Conservation (phyloP, 2,329 filamentous ascomycete species). For the Dactylonectria estremocensis region DNA sequence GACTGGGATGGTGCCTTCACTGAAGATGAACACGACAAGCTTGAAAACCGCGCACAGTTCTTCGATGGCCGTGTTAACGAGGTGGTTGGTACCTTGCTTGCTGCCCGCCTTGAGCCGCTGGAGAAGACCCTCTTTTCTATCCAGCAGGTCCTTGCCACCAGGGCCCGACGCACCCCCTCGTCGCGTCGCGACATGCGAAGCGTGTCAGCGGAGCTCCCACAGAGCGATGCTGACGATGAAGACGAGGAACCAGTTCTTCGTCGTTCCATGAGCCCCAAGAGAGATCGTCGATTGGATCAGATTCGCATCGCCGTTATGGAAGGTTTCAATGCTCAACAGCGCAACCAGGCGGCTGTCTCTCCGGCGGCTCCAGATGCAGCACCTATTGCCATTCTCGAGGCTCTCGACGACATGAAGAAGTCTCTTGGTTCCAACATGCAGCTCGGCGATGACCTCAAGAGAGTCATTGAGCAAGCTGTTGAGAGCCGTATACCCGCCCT, state of each 20-base stretch:
- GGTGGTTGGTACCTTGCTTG: constrained; percentile 83
- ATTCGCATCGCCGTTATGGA: constrained; percentile 83
- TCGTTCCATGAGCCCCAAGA: constrained; percentile 82
- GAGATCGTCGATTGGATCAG: constrained; percentile 86
- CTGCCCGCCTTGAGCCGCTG: constrained; percentile 83
- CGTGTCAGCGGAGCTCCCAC: constrained; percentile 77
- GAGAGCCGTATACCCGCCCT: constrained; percentile 69
- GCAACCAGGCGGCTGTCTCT: constrained; percentile 53
- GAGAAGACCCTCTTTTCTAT: constrained; percentile 85
- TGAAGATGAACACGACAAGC: constrained; percentile 86
- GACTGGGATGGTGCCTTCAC: constrained; percentile 94
- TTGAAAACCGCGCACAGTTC: constrained; percentile 86
- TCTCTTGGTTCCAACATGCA: constrained; percentile 53
- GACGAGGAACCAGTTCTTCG: constrained; percentile 80
- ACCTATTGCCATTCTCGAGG: constrained; percentile 72
- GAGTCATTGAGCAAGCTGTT: constrained; percentile 75
- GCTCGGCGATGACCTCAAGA: constrained; percentile 68
- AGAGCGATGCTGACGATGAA: constrained; percentile 96
- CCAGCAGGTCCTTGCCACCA: constrained; percentile 75
- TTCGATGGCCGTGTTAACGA: constrained; percentile 94
- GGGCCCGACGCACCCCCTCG: constrained; percentile 69
- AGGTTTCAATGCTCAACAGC: constrained; percentile 74
- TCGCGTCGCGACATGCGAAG: constrained; percentile 74
- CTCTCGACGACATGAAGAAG: constrained; percentile 75
- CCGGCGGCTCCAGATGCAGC: constrained; percentile 39